Percentiles rank a stretch among this genome's conserved stretches.
Evolutionary conservation across 805 yeast species (phyloP).

Genomic region (Candida ponderosae): DNA sequence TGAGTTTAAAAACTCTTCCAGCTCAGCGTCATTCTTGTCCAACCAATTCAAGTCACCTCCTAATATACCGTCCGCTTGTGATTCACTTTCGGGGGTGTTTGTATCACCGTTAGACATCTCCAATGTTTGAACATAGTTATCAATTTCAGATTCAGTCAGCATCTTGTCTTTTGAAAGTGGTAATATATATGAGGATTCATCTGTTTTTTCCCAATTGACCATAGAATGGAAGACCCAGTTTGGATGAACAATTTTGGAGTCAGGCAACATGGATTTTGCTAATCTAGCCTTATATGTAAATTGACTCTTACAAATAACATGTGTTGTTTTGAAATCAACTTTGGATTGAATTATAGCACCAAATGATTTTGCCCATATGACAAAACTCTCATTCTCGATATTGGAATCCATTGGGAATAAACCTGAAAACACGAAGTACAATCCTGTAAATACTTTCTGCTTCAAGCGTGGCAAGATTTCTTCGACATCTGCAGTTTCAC

Average conservation of each 20-base stretch:
- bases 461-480: conserved; percentile 73
- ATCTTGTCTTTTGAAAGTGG: conserved; percentile 40
- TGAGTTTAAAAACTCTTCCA: conserved; percentile 45
- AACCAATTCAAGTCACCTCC: conserved; percentile 21
- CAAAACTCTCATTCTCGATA: conserved; percentile 74
- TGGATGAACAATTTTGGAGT: conserved; percentile 74
- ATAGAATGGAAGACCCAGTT: conserved; percentile 90
- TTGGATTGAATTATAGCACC: conserved; percentile 81
- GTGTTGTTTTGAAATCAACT: conserved; percentile 70
- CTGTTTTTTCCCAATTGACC: conserved; percentile 66
- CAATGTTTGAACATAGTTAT: conserved; percentile 22
- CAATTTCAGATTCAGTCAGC: conserved; percentile 33
- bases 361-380: conserved; percentile 85
- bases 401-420: conserved; percentile 79
- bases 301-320: conserved; percentile 74
- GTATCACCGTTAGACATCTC: conserved; percentile 31
- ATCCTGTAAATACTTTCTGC: conserved; percentile 53
- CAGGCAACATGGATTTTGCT: conserved; percentile 54
- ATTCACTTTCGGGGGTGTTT: conserved; percentile 33
- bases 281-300: conserved; percentile 79
- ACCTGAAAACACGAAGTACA: conserved; percentile 76
- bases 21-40: conserved; percentile 38
- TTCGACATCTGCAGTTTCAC: conserved; percentile 58
- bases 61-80: conserved; percentile 31
- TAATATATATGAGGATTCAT: conserved; percentile 52